phyloP scores from a whole-genome alignment of 305 asterid genomes.

The Fraxinus latifolia region DNA sequence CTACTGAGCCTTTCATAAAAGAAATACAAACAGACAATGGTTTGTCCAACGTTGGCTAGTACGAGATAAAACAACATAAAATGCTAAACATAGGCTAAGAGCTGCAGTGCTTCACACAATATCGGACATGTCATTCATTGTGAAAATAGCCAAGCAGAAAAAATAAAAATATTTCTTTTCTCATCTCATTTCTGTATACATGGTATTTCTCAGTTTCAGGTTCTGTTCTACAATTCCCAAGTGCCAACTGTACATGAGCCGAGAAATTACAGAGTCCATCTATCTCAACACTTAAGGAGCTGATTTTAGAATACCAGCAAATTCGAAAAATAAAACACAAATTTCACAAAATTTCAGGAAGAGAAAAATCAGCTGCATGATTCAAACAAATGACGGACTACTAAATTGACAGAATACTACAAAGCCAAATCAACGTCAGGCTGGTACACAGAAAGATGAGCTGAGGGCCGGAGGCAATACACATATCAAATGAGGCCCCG shows the following conservation, averaged over 20 bases:
- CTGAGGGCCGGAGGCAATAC: constrained; percentile 89
- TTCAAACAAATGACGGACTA: neutral
- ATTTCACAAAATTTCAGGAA: constrained; percentile 34
- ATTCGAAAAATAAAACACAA: neutral
- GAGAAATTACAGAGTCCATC: constrained; percentile 18
- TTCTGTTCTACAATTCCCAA: constrained; percentile 17
- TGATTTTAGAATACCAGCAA: constrained; percentile 4
- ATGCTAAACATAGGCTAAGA: neutral
- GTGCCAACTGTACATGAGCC: constrained; percentile 31
- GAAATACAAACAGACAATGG: neutral
- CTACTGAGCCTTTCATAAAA: neutral
- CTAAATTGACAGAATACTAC: constrained; percentile 5
- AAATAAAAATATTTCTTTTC: neutral
- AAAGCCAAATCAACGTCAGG: constrained; percentile 32
- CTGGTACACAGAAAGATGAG: constrained; percentile 90
- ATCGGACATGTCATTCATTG: neutral
- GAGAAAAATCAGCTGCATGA: constrained; percentile 16
- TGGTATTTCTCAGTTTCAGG: constrained; percentile 19
- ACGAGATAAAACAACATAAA: neutral
- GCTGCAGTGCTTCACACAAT: neutral
- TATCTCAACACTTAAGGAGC: constrained; percentile 24
- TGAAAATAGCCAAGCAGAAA: neutral
- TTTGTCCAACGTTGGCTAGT: neutral
- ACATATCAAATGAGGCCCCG: constrained; percentile 87
- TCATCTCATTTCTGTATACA: constrained; percentile 21